Conservation (phyloP, 345 rosid species). For the Euclidium syriacum region DNA sequence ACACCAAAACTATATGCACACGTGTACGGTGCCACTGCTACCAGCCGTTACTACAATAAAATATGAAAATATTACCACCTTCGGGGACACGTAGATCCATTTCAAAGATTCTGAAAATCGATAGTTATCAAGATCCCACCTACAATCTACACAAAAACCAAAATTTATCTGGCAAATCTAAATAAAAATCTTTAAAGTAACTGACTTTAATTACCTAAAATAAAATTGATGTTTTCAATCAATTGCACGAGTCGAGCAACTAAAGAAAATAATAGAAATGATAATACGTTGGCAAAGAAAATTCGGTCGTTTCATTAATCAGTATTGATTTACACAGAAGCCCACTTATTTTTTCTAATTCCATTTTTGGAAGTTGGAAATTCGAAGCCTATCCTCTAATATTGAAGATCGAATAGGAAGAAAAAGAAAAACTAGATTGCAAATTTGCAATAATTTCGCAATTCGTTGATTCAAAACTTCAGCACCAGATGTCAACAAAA, state of each 20-base stretch:
- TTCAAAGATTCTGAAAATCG: constrained; percentile 16
- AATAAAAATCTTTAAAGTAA: neutral
- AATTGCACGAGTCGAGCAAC: neutral
- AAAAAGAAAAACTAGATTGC: neutral
- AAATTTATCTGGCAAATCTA: neutral
- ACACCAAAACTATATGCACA: constrained; percentile 1
- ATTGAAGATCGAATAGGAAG: no score
- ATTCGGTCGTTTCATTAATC: neutral
- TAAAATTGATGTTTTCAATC: neutral
- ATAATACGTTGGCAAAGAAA: neutral
- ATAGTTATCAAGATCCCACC: constrained; percentile 28
- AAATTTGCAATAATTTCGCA: neutral
- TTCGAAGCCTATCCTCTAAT: neutral
- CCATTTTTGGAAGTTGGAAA: neutral
- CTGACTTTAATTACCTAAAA: neutral
- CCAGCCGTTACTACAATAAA: constrained; percentile 3
- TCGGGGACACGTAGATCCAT: constrained; percentile 7
- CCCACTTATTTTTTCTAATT: neutral
- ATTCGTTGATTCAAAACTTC: neutral
- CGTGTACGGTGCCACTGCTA: constrained; percentile 22
- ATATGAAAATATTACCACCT: neutral
- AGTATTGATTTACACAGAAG: neutral
- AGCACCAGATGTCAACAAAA: constrained; percentile 5
- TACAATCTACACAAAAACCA: constrained; percentile 9
- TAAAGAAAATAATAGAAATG: neutral